A percentile compares a stretch with the other conserved stretches of the same genome.
Evolutionary conservation across 1,284 basidiomycete genomes (phyloP).

Genomic region (Cryptococcus amylolentus): DNA sequence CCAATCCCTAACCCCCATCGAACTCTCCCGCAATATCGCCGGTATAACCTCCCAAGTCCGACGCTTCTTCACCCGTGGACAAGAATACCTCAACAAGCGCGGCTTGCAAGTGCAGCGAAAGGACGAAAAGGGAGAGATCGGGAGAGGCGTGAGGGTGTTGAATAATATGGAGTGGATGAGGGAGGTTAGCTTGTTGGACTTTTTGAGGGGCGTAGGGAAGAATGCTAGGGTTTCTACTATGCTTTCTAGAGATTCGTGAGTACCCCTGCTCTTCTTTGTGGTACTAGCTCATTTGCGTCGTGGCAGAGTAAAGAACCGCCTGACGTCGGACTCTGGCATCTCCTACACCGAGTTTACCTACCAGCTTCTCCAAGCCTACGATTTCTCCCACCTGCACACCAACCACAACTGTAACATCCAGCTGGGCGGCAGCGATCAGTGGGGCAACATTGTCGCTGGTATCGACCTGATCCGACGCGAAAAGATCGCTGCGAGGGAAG

Average conservation of each 20-base stretch:
- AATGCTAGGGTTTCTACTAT: conserved; percentile 82
- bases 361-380: conserved; percentile 94
- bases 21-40: conserved; percentile 65
- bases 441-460: conserved; percentile 96
- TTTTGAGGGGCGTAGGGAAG: conserved; percentile 76
- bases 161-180: conserved; percentile 87
- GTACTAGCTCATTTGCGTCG: neutral
- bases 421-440: conserved; percentile 94
- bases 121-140: conserved; percentile 1
- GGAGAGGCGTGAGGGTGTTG: conserved; percentile 53
- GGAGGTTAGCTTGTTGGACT: conserved; percentile 72
- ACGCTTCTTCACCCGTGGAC: conserved; percentile 67
- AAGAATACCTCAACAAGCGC: conserved; percentile 56
- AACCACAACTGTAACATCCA: conserved; percentile 73
- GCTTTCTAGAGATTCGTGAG: conserved; percentile 84
- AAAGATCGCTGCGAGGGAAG: neutral
- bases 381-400: conserved; percentile 77
- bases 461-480: conserved; percentile 69
- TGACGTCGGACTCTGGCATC: conserved; percentile 65
- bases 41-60: conserved; percentile 65
- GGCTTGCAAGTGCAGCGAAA: conserved; percentile 2
- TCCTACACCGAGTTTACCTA: conserved; percentile 98
- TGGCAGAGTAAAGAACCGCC: conserved; percentile 74
- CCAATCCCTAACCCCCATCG: conserved; percentile 60
- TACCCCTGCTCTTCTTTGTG: neutral